Evolutionary conservation across 2,329 filamentous ascomycete genomes (phyloP), one percentile per base, ranked within the genome.

Genomic region (Calycina herbarum): DNA sequence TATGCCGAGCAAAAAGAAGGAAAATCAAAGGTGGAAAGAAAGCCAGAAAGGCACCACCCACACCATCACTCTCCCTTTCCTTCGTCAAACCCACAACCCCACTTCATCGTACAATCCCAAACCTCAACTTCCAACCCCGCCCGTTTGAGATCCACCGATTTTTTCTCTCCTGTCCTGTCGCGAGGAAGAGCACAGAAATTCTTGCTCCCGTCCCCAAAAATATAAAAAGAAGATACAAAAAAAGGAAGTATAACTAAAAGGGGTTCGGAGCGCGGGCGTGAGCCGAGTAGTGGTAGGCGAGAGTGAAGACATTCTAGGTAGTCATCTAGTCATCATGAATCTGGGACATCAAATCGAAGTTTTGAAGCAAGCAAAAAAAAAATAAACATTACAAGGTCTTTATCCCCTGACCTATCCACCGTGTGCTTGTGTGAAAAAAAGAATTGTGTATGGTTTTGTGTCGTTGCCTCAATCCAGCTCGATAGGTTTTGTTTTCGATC

Each of bases 401-500:
- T 48, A 20, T 11, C 27, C 38, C 40, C 31, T 35, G 29, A 59
- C 40, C 57, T 27, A 17, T 17, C 54, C 54, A 11, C 45, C 45
- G 7, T 24, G 45, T 51, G 45, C 20, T 24, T 51, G 17, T 24
- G 17, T 11, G 4, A n/a, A 38, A n/a, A 35, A 27, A 29, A 56
- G 31, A 29, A 42, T 59, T 51, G 33, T 29, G 40, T 38, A 38
- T 15, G 35, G 10, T 54, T 8, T 59, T 38, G 35, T 38, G 35
- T 38, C 8, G 10, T 38, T 33, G 27, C 48, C 35, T 64, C 56
- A 66, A 67, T 75, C 73, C 59, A 74, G 60, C 51, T 70, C 64
- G 42, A 75, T 72, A 20, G 73, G 73, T 57, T 73, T 74, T 40
- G 68, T 69, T 61, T 74, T 67, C 10, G 64, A 64, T 31, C 71